Percentiles rank a stretch among this genome's conserved stretches.
These are phyloP conservation scores for Cryptosporidium meleagridis DNA, from an alignment of 169 alveolate genomes.

Conservation along the genomic window DNA sequence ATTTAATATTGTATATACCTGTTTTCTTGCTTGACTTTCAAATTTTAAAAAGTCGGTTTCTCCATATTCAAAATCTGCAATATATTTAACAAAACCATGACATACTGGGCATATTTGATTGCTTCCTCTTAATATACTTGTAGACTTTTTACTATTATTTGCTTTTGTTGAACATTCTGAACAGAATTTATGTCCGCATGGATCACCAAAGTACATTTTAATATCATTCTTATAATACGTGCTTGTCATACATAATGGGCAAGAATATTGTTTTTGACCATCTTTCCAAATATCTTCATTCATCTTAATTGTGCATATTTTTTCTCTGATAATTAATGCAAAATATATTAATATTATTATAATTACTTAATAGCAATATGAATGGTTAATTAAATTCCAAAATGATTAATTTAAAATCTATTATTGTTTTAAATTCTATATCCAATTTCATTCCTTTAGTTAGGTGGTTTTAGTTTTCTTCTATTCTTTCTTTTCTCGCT, in stretches of 20 bases:
- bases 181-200: slow-evolving; percentile 69
- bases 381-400: background rate
- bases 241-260: slow-evolving; percentile 50
- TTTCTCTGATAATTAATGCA: background rate
- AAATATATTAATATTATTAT: too few relatives aligned
- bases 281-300: slow-evolving; percentile 3
- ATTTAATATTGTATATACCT: slow-evolving; percentile 48
- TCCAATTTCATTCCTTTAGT: background rate
- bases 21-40: slow-evolving; percentile 36
- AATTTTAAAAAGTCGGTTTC: slow-evolving; percentile 50
- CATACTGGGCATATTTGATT: slow-evolving; percentile 52
- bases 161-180: slow-evolving; percentile 49
- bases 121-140: background rate
- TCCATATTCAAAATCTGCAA: slow-evolving; percentile 48
- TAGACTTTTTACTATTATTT: slow-evolving; percentile 17
- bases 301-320: background rate
- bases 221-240: slow-evolving; percentile 36
- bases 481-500: too few relatives aligned
- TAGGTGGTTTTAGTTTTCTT: too few relatives aligned
- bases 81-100: slow-evolving; percentile 24
- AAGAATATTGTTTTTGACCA: background rate
- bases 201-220: slow-evolving; percentile 57
- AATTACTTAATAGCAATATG: too few relatives aligned
- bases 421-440: too few relatives aligned
- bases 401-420: too few relatives aligned